A percentile compares a stretch with the other conserved stretches of the same genome.
Evolutionary conservation across 2,329 filamentous ascomycete species (phyloP).

Genomic region (Alternaria alternata): DNA sequence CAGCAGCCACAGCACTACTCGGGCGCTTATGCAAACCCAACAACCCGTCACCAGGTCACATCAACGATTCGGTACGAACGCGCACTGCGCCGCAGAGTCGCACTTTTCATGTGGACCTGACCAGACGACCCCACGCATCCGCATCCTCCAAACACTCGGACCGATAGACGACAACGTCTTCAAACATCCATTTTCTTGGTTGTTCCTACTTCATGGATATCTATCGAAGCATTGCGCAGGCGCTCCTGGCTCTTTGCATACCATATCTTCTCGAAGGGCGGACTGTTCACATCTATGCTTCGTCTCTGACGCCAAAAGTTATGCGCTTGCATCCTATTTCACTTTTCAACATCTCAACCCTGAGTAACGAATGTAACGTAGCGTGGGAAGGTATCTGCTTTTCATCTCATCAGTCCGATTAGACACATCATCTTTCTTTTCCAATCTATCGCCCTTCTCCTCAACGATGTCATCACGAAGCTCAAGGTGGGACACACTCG

Average conservation of each 20-base stretch:
- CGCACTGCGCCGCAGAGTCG: neutral
- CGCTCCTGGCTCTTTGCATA: neutral
- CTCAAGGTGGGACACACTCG: neutral
- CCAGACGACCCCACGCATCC: neutral
- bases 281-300: neutral
- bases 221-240: neutral
- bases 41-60: constrained; percentile 15
- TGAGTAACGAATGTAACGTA: constrained; percentile 33
- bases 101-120: constrained; percentile 1
- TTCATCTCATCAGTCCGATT: neutral
- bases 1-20: constrained; percentile 22
- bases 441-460: neutral
- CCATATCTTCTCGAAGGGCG: neutral
- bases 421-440: constrained; percentile 1
- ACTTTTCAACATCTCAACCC: constrained; percentile 4
- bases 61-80: constrained; percentile 1
- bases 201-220: neutral
- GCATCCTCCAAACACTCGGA: neutral
- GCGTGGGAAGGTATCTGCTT: constrained; percentile 31
- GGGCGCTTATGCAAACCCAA: constrained; percentile 34
- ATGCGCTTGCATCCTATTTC: neutral
- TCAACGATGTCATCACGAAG: neutral
- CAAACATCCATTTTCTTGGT: neutral
- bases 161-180: neutral
- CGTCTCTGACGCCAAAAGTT: constrained; percentile 3